phyloP scores from a whole-genome alignment of 2,329 filamentous ascomycete species.

The Hymenoscyphus infarciens region DNA sequence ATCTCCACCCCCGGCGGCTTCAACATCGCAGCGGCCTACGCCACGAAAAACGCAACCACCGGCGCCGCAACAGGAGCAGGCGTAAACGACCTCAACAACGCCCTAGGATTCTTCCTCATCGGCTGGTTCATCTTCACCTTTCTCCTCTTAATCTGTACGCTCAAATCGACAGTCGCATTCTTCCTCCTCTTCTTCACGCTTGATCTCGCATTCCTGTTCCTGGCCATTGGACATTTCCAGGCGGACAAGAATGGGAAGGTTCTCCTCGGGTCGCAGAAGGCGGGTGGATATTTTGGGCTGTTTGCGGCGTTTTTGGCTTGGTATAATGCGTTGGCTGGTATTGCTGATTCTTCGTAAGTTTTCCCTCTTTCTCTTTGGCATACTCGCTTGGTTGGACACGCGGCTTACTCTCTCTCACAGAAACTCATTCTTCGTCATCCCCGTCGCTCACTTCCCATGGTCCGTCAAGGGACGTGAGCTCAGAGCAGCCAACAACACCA shows the following conservation, averaged over 20 bases:
- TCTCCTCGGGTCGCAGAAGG: conserved; percentile 52
- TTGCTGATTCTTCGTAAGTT: conserved; percentile 65
- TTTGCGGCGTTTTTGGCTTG: conserved; percentile 77
- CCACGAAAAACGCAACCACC: conserved; percentile 22
- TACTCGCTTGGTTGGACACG: not conserved
- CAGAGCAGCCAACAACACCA: conserved; percentile 49
- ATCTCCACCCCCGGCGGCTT: conserved; percentile 57
- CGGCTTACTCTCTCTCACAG: conserved; percentile 41
- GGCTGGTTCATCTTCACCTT: conserved; percentile 64
- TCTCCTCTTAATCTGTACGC: conserved; percentile 53
- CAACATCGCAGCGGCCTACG: conserved; percentile 41
- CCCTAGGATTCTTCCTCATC: conserved; percentile 55
- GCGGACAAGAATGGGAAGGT: conserved; percentile 29
- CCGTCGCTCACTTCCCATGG: conserved; percentile 94
- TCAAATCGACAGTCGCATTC: conserved; percentile 58
- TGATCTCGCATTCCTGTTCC: conserved; percentile 54
- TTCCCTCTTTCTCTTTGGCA: not conserved
- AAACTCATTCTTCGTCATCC: conserved; percentile 85
- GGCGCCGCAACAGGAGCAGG: conserved; percentile 23
- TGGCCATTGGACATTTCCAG: conserved; percentile 43
- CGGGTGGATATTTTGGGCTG: conserved; percentile 77
- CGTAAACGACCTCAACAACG: conserved; percentile 44
- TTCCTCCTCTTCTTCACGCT: conserved; percentile 57
- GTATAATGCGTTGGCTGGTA: conserved; percentile 83
- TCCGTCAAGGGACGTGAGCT: conserved; percentile 68